Conservation (phyloP, 805 yeast species). For the Wickerhamiella sergipiensis region DNA sequence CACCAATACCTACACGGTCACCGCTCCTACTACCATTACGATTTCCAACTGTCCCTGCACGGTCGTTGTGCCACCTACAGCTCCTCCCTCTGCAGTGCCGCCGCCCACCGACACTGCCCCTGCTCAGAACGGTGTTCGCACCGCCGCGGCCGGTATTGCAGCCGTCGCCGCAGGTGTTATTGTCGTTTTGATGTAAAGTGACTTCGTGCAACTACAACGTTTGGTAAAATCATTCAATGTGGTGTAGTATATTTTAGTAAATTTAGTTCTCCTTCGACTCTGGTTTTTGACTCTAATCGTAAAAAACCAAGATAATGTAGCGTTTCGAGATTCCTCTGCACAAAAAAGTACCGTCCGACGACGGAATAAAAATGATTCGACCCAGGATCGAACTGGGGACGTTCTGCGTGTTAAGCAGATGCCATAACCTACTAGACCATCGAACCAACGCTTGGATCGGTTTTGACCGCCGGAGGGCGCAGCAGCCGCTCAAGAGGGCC, state of each 20-base stretch:
- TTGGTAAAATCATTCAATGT: background rate
- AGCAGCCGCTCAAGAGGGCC: too few relatives aligned
- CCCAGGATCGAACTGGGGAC: conserved; percentile 99
- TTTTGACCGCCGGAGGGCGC: too few relatives aligned
- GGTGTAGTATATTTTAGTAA: background rate
- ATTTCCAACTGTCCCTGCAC: conserved; percentile 34
- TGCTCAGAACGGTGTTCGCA: background rate
- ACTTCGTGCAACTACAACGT: background rate
- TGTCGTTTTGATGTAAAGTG: background rate
- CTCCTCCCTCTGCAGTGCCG: background rate
- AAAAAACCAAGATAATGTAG: too few relatives aligned
- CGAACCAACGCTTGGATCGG: background rate
- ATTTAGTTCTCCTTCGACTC: too few relatives aligned
- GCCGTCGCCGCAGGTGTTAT: background rate
- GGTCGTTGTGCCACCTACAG: background rate
- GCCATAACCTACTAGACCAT: conserved; percentile 99
- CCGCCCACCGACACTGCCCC: background rate
- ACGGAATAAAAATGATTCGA: conserved; percentile 60
- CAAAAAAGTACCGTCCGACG: too few relatives aligned
- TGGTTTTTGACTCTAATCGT: too few relatives aligned
- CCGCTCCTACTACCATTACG: conserved; percentile 60
- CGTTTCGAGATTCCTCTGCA: too few relatives aligned
- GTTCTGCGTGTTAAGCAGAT: conserved; percentile 99
- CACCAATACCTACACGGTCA: conserved; percentile 52
- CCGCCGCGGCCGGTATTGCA: background rate